Base-by-base conservation (phyloP, 768 basidiomycete species). In the Sporobolomyces roseus region DNA sequence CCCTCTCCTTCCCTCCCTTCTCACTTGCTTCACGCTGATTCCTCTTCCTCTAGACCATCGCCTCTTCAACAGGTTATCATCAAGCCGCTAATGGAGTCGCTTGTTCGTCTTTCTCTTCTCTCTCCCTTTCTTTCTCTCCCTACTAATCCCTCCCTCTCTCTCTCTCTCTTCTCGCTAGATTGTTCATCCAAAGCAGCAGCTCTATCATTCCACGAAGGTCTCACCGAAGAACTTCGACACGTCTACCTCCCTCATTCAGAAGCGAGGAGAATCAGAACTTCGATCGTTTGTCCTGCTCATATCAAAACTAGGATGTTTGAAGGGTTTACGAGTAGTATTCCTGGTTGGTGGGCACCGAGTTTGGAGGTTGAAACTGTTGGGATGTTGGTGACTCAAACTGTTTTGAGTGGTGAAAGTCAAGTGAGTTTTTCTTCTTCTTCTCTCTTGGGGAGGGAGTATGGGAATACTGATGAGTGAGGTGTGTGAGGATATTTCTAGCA, bases 181-280 rank as follows among this genome's bases (percentile, higher is more conserved):
- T 84, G 83, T 77, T 91, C 92, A 13, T 91, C 91, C 30, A 99
- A 99, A 80, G 90, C 92, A 16, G 93, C 93, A n/a, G 77, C 89
- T 27, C 81, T 89, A 21, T 84, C 84, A 36, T 79, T 97, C 51
- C 86, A 94, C 73, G 89, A 93, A 72, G 87, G 89, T 19, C 82
- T 99, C 60, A 84, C 91, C 59, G 89, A 87, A 74, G 94, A 99
- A 78, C 85, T 98, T 23, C 88, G 93, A 77, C 85, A 87, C 50
- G 81, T 72, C 23, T 71, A 64, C 60, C 8, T n/a, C 23, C 67
- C 66, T 23, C 0, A 65, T 87, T 87, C n/a, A 88, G 91, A 79
- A 80, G 84, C 45, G 82, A 85, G 35, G 89, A 88, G 2, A 78
- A 81, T 99, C 78, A 88, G 90, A n/a, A 94, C 92, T 14, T 93